Percentiles rank a stretch among this genome's conserved stretches.
These are phyloP conservation scores for Leucogyrophana mollusca DNA, from an alignment of 768 basidiomycete genomes.

Conservation along the genomic window DNA sequence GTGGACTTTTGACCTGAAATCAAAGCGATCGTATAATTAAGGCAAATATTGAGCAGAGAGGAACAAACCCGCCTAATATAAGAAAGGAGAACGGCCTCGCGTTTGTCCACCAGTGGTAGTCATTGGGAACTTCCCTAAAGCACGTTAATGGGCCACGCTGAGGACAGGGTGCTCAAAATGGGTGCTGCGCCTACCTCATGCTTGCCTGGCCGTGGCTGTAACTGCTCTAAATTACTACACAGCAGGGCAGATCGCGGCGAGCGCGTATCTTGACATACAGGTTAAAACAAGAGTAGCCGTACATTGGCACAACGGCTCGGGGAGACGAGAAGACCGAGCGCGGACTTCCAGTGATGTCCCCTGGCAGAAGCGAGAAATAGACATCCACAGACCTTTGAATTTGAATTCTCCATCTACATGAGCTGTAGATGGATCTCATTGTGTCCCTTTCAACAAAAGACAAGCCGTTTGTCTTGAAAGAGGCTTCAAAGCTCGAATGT, in stretches of 20 bases:
- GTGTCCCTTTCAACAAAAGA: too few species aligned
- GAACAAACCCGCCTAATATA: slow-evolving; percentile 30
- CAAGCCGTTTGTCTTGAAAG: too few species aligned
- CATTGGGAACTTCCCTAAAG: slow-evolving; percentile 27
- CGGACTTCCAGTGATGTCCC: too few species aligned
- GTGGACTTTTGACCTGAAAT: slow-evolving; percentile 24
- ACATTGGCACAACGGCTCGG: background rate
- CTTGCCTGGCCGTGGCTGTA: slow-evolving; percentile 32
- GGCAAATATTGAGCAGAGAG: slow-evolving; percentile 20
- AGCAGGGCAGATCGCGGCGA: slow-evolving; percentile 35
- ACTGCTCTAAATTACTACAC: slow-evolving; percentile 18
- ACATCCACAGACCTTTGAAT: too few species aligned
- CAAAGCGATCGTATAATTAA: slow-evolving; percentile 25
- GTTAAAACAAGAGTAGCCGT: slow-evolving; percentile 8
- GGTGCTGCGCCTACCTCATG: slow-evolving; percentile 34
- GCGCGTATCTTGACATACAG: slow-evolving; percentile 22
- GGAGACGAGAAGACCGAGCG: background rate
- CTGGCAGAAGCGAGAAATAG: too few species aligned
- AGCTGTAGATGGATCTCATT: too few species aligned
- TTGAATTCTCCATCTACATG: too few species aligned
- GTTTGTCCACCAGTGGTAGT: slow-evolving; percentile 30
- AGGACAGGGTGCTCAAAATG: slow-evolving; percentile 27
- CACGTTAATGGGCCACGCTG: slow-evolving; percentile 35
- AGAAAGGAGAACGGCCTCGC: slow-evolving; percentile 25
- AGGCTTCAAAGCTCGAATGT: too few species aligned